A percentile compares a stretch with the other conserved stretches of the same genome.
These are phyloP conservation scores for Ogataea dorogensis DNA, from an alignment of 805 yeast genomes.

Conservation along the genomic window DNA sequence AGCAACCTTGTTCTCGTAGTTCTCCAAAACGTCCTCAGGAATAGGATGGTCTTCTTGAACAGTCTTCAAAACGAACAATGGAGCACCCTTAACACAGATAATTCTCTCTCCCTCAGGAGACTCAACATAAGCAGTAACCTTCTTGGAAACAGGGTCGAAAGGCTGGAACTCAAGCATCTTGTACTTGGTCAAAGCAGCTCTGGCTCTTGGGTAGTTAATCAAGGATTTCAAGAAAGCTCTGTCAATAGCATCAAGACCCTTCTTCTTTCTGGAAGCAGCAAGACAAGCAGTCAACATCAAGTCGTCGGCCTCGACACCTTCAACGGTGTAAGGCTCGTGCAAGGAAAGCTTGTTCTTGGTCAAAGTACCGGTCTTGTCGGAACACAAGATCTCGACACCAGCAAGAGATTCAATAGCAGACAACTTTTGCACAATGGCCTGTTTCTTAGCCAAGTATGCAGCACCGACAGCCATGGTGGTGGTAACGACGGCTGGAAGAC, in stretches of 20 bases:
- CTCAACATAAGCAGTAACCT: constrained; percentile 92
- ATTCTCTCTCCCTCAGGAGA: constrained; percentile 95
- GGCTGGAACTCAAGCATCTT: constrained; percentile 95
- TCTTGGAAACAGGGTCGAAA: constrained; percentile 96
- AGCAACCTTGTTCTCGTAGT: constrained; percentile 95
- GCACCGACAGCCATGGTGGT: constrained; percentile 99
- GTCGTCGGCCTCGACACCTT: constrained; percentile 94
- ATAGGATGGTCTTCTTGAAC: constrained; percentile 97
- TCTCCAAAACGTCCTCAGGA: constrained; percentile 90
- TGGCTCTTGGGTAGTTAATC: constrained; percentile 86
- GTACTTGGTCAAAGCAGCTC: constrained; percentile 88
- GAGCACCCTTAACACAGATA: constrained; percentile 97
- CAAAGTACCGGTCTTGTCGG: constrained; percentile 97
- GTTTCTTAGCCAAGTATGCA: constrained; percentile 95
- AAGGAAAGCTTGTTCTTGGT: constrained; percentile 95
- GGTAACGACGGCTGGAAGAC: constrained; percentile 98
- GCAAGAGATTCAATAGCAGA: constrained; percentile 97
- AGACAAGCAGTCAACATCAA: constrained; percentile 96
- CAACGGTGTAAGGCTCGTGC: constrained; percentile 97
- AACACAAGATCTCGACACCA: constrained; percentile 96
- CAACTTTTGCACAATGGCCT: constrained; percentile 94
- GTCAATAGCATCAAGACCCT: constrained; percentile 97
- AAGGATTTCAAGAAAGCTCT: constrained; percentile 93
- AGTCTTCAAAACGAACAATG: constrained; percentile 92
- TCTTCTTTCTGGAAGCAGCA: constrained; percentile 97